A percentile compares a stretch with the other conserved stretches of the same genome.
These are phyloP conservation scores for Phialophora tarda DNA, from an alignment of 2,329 filamentous ascomycete genomes.

Conservation along the genomic window DNA sequence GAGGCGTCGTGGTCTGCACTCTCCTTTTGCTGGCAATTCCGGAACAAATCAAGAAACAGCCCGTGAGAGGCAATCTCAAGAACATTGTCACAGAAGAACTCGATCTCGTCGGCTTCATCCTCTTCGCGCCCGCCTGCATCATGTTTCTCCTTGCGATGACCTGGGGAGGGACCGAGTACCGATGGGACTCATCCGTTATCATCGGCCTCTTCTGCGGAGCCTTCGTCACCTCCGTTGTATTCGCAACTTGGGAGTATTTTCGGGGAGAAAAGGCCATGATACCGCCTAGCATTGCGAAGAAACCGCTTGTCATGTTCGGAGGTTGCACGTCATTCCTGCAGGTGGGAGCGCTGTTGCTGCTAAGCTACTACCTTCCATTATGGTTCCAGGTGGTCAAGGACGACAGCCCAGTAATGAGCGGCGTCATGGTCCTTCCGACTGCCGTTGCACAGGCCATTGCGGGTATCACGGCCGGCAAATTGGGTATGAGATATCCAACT, in stretches of 20 bases:
- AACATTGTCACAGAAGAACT: slow-evolving; percentile 43
- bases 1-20: slow-evolving; percentile 49
- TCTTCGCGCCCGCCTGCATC: slow-evolving; percentile 55
- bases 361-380: slow-evolving; percentile 41
- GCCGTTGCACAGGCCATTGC: slow-evolving; percentile 35
- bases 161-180: slow-evolving; percentile 30
- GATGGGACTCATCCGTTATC: slow-evolving; percentile 46
- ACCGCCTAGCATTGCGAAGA: slow-evolving; percentile 35
- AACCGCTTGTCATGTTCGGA: slow-evolving; percentile 34
- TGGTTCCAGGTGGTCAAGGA: slow-evolving; percentile 42
- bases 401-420: slow-evolving; percentile 37
- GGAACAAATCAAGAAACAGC: slow-evolving; percentile 28
- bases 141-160: slow-evolving; percentile 39
- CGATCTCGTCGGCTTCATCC: slow-evolving; percentile 64
- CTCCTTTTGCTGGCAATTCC: slow-evolving; percentile 25
- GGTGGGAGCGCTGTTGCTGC: slow-evolving; percentile 34
- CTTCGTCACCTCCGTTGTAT: slow-evolving; percentile 41
- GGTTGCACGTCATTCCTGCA: slow-evolving; percentile 34
- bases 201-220: slow-evolving; percentile 48
- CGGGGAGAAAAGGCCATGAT: slow-evolving; percentile 40
- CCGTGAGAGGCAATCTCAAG: slow-evolving; percentile 28
- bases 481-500: slow-evolving; percentile 17
- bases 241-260: slow-evolving; percentile 41
- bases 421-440: slow-evolving; percentile 38
- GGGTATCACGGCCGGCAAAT: slow-evolving; percentile 30